Base-by-base conservation (phyloP, 345 rosid species). In the Toxicodendron radicans region DNA sequence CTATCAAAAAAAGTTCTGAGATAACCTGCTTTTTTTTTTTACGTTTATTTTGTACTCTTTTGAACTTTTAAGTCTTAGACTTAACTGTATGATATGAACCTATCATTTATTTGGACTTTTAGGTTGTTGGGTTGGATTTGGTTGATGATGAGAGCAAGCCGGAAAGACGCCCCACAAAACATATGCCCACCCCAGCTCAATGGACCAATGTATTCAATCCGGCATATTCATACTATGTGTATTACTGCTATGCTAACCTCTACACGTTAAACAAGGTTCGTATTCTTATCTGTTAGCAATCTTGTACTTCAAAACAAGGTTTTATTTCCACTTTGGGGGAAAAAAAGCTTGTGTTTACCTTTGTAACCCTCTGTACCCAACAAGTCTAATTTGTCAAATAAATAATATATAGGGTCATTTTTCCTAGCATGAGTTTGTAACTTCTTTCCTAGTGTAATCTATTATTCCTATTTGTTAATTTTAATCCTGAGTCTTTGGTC, bases 71-170 rank as follows among this genome's bases (percentile, higher is more conserved):
- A 23, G 66, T 49, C 5, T 23, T 24, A 38, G 43, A 38, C 17
- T 52, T 54, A 18, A 6, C 56, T 27, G 27, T 33, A 43, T 41
- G 16, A 72, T 66, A 48, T 24, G 5, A 61, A 24, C 66, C 65
- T 56, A 56, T 46, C 75, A 63, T 71, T 72, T 70, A 24, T 78
- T 77, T 76, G 68, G 74, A 43, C 14, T 32, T 63, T 82, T 79
- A 96, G 99, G 99, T 96, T 72, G 99, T 96, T 81, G 99, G 99
- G 12, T 79, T 96, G 79, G 99, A 96, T 85, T 78, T 96, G 83
- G 99, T 96, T 12, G 99, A 96, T 81, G 98, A 96, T 76, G 99
- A 96, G 85, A 96, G 95, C 87, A 96, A 96, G 82, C 98, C 99
- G 66, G 98, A 96, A 87, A 92, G 99, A 72, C 98, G 99, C 58